These are phyloP conservation scores for Aspergillus kassunensis DNA, from an alignment of 495 filamentous ascomycete genomes.

Conservation along the genomic window DNA sequence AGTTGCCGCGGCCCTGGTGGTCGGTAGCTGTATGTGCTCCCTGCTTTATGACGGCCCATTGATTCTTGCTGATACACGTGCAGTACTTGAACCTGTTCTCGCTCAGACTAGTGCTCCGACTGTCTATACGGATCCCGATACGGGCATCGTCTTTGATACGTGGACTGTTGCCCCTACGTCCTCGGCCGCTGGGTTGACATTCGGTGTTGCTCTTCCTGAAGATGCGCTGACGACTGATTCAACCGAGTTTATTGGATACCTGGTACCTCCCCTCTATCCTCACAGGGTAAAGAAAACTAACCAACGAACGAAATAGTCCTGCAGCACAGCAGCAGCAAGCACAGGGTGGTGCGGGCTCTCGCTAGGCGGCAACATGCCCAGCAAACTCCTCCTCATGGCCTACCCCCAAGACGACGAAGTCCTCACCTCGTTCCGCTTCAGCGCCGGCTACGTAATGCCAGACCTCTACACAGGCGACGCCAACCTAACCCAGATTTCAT, in stretches of 20 bases:
- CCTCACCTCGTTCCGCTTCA: slow-evolving; percentile 17
- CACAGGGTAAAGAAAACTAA: background rate
- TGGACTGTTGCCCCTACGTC: slow-evolving; percentile 11
- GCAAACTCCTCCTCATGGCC: slow-evolving; percentile 12
- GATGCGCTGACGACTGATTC: slow-evolving; percentile 12
- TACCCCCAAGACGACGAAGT: slow-evolving; percentile 12
- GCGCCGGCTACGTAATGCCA: slow-evolving; percentile 14
- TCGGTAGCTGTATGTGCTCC: slow-evolving; percentile 1
- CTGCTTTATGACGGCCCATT: background rate
- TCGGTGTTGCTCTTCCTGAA: slow-evolving; percentile 14
- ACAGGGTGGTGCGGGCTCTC: slow-evolving; percentile 19
- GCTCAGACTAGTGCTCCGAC: slow-evolving; percentile 1
- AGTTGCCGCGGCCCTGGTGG: slow-evolving; percentile 3
- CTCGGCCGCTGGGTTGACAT: slow-evolving; percentile 8
- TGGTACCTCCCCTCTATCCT: slow-evolving; percentile 2
- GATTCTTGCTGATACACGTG: background rate
- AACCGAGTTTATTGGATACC: slow-evolving; percentile 17
- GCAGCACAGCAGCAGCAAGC: background rate
- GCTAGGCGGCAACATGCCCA: slow-evolving; percentile 12
- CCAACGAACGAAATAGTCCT: slow-evolving; percentile 1
- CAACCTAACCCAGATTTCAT: slow-evolving; percentile 14
- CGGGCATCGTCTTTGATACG: slow-evolving; percentile 17
- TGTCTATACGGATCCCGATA: slow-evolving; percentile 16
- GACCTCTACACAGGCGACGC: slow-evolving; percentile 14
- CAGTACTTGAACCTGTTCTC: slow-evolving; percentile 10